A percentile compares a stretch with the other conserved stretches of the same genome.
These are phyloP conservation scores for Cordyceps farinosa DNA, from an alignment of 2,329 filamentous ascomycete genomes.

Conservation along the genomic window DNA sequence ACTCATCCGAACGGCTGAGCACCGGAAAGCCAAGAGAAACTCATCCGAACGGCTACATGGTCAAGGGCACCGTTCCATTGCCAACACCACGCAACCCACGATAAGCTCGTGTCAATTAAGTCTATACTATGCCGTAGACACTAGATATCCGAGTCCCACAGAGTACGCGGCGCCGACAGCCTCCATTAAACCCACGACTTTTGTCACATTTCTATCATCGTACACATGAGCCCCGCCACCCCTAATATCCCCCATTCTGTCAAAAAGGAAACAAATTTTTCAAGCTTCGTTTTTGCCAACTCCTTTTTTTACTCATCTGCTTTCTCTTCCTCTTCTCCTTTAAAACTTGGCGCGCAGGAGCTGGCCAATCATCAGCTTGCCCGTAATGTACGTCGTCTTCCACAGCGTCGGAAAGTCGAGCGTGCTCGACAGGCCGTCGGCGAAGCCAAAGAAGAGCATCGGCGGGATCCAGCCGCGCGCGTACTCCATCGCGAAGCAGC, in stretches of 20 bases:
- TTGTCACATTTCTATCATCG: neutral
- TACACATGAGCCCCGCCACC: neutral
- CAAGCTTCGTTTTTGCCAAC: no score
- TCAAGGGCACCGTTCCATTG: neutral
- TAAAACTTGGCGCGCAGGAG: constrained; percentile 68
- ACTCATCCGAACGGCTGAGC: neutral
- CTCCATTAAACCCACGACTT: neutral
- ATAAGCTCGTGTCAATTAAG: constrained; percentile 4
- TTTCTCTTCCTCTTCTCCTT: neutral
- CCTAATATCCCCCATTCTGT: no score
- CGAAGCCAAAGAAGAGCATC: constrained; percentile 87
- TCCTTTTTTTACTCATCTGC: no score
- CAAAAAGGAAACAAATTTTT: no score
- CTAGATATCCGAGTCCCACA: neutral
- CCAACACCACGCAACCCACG: neutral
- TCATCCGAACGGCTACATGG: neutral
- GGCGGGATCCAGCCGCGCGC: constrained; percentile 87
- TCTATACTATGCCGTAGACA: neutral
- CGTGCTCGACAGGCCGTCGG: constrained; percentile 75
- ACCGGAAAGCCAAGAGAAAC: neutral
- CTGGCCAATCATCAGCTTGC: constrained; percentile 71
- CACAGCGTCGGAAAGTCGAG: constrained; percentile 82
- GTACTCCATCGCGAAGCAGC: constrained; percentile 79
- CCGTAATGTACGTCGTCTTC: constrained; percentile 73
- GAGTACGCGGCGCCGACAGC: neutral